phyloP scores from a whole-genome alignment of 768 basidiomycete species.

The Lactarius psammicola region DNA sequence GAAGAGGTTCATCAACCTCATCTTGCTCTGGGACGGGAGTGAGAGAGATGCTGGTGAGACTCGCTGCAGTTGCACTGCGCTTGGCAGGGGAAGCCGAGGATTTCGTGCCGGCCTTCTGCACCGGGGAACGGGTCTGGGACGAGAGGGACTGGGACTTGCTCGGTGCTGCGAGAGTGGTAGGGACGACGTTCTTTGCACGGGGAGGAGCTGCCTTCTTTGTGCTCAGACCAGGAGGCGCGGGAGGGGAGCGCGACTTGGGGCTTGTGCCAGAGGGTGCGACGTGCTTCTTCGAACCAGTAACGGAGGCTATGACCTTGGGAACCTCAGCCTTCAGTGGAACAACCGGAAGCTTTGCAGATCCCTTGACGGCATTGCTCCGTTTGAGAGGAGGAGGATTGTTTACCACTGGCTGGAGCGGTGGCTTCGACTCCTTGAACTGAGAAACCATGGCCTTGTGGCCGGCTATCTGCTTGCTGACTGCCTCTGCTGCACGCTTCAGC shows the following conservation, averaged over 20 bases:
- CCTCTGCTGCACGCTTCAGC: slow-evolving; percentile 20
- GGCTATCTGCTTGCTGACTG: slow-evolving; percentile 18
- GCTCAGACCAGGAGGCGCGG: slow-evolving; percentile 7
- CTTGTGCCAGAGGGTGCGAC: not conserved
- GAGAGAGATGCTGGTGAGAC: not conserved
- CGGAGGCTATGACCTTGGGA: not conserved
- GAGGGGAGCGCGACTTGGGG: not conserved
- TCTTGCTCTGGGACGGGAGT: not conserved
- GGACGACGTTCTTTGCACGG: not conserved
- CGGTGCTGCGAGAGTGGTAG: not conserved
- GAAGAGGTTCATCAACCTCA: slow-evolving; percentile 4
- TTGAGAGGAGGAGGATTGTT: not conserved
- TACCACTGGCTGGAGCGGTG: slow-evolving; percentile 13
- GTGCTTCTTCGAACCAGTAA: not conserved
- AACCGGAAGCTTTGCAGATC: not conserved
- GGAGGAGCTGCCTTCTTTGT: not conserved
- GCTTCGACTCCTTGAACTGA: slow-evolving; percentile 16
- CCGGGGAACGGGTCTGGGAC: not conserved
- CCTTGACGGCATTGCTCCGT: slow-evolving; percentile 10
- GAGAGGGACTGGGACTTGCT: not conserved
- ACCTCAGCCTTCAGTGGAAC: not conserved
- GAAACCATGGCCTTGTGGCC: slow-evolving; percentile 21
- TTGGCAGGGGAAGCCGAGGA: not conserved
- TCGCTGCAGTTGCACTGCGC: not conserved
- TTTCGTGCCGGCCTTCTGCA: not conserved